A percentile compares a stretch with the other conserved stretches of the same genome.
These are phyloP conservation scores for Rhizoctonia solani DNA, from an alignment of 1,284 basidiomycete species.

Conservation along the genomic window DNA sequence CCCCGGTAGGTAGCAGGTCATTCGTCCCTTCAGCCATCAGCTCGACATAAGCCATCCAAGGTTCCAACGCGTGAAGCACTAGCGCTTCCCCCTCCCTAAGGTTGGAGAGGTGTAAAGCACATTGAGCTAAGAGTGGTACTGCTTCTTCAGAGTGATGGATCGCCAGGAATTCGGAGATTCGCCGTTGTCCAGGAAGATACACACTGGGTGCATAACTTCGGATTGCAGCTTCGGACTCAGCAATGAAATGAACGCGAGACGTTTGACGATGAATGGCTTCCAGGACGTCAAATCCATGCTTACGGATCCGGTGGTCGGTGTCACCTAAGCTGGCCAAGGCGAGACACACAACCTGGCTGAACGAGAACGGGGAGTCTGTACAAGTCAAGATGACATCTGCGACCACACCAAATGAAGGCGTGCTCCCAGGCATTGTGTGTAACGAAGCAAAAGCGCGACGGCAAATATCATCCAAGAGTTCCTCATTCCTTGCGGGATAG, in stretches of 20 bases:
- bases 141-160: conserved; percentile 78
- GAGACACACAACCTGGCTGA: conserved; percentile 78
- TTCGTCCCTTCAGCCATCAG: conserved; percentile 66
- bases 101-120: conserved; percentile 73
- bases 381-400: conserved; percentile 70
- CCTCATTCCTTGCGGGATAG: conserved; percentile 61
- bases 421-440: conserved; percentile 58
- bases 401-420: conserved; percentile 79
- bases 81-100: conserved; percentile 61
- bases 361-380: conserved; percentile 64
- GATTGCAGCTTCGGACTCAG: conserved; percentile 60
- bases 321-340: conserved; percentile 87
- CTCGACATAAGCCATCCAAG: conserved; percentile 78
- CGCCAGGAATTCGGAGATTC: conserved; percentile 78
- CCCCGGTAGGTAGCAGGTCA: conserved; percentile 62
- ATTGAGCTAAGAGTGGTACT: conserved; percentile 69
- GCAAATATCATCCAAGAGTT: conserved; percentile 72
- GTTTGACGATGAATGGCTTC: conserved; percentile 54
- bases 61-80: conserved; percentile 72
- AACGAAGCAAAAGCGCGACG: conserved; percentile 71
- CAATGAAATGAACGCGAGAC: conserved; percentile 14
- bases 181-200: conserved; percentile 79
- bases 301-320: conserved; percentile 65
- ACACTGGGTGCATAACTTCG: conserved; percentile 74
- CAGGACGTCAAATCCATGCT: conserved; percentile 80